These are phyloP conservation scores for Canariomyces notabilis DNA, from an alignment of 2,329 filamentous ascomycete genomes.

Conservation along the genomic window DNA sequence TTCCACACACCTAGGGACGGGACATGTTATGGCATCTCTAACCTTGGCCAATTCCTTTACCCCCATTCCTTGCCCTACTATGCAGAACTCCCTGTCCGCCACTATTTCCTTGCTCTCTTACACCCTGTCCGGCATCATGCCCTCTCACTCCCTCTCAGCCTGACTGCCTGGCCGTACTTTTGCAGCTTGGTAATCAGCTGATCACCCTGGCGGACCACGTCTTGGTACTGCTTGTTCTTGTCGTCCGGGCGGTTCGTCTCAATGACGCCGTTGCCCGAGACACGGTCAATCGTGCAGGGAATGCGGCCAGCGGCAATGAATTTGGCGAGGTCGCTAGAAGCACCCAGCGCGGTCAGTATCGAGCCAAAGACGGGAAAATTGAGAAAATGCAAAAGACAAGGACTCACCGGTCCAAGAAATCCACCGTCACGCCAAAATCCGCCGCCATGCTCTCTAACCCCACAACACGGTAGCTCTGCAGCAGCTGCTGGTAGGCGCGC, in stretches of 20 bases:
- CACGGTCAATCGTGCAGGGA: slow-evolving; percentile 94
- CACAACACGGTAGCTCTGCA: slow-evolving; percentile 96
- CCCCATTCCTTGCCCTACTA: no score
- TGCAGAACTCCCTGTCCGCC: background rate
- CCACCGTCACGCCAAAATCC: slow-evolving; percentile 94
- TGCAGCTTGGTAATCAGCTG: slow-evolving; percentile 98
- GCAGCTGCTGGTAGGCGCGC: slow-evolving; percentile 89
- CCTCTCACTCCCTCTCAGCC: slow-evolving; percentile 89
- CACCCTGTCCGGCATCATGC: slow-evolving; percentile 51
- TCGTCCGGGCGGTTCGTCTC: slow-evolving; percentile 97
- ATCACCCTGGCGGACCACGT: slow-evolving; percentile 95
- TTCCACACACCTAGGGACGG: no score
- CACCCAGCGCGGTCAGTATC: background rate
- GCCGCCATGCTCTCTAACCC: slow-evolving; percentile 96
- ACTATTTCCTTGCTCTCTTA: background rate
- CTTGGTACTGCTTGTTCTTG: slow-evolving; percentile 99
- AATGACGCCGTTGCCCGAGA: slow-evolving; percentile 92
- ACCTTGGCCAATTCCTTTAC: no score
- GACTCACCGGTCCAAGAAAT: slow-evolving; percentile 86
- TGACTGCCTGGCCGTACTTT: slow-evolving; percentile 96
- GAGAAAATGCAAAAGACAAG: background rate
- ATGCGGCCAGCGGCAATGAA: slow-evolving; percentile 95
- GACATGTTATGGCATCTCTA: no score
- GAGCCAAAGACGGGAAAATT: background rate
- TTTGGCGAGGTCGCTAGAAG: slow-evolving; percentile 81